A percentile compares a stretch with the other conserved stretches of the same genome.
phyloP scores from a whole-genome alignment of 345 rosid species.

The Cochlearia excelsa region DNA sequence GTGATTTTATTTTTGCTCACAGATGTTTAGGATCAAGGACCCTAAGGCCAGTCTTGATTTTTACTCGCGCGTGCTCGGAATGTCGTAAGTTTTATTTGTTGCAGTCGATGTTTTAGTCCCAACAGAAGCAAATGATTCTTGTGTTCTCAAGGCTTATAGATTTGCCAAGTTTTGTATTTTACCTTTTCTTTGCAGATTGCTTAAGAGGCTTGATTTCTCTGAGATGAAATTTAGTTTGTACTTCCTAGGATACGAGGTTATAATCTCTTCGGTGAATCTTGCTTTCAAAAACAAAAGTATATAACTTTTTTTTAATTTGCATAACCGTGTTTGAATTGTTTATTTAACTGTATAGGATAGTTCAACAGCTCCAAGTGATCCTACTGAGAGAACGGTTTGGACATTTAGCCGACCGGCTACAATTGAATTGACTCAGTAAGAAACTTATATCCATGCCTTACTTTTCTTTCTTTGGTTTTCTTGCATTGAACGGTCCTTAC shows the following conservation, averaged over 20 bases:
- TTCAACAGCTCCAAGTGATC: conserved; percentile 65
- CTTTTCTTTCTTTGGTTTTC: conserved; percentile 2
- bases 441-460: conserved; percentile 6
- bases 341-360: conserved; percentile 47
- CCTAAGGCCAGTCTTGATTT: conserved; percentile 87
- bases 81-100: conserved; percentile 64
- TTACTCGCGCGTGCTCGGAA: conserved; percentile 87
- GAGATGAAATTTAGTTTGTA: conserved; percentile 90
- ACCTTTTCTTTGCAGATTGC: conserved; percentile 44
- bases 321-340: conserved; percentile 7
- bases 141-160: conserved; percentile 16
- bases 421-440: conserved; percentile 88
- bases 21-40: conserved; percentile 96
- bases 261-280: conserved; percentile 4
- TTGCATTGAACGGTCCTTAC: conserved; percentile 21
- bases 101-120: neutral
- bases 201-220: conserved; percentile 84
- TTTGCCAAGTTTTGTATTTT: conserved; percentile 2
- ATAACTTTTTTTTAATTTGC: too few relatives aligned
- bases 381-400: conserved; percentile 82
- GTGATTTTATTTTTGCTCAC: conserved; percentile 5
- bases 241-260: conserved; percentile 90
- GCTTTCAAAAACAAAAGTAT: neutral
- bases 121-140: conserved; percentile 4
- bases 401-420: conserved; percentile 76